A percentile compares a stretch with the other conserved stretches of the same genome.
These are phyloP conservation scores for Trichoderma gamsii DNA, from an alignment of 495 filamentous ascomycete genomes.

Conservation along the genomic window DNA sequence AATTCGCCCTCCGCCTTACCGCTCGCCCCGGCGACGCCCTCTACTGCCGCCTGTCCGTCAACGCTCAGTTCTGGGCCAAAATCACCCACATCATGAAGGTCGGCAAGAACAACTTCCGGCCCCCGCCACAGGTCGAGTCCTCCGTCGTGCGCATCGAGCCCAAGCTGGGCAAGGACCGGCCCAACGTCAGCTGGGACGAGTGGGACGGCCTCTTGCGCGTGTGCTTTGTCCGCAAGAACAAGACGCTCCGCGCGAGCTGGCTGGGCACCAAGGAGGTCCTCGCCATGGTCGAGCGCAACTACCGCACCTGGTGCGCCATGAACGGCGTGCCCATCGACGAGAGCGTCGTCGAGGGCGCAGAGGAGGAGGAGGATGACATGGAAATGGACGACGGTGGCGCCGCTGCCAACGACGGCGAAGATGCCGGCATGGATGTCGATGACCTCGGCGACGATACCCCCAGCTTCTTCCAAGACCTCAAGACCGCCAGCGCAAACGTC, in stretches of 20 bases:
- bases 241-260: conserved; percentile 68
- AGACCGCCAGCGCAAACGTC: conserved; percentile 37
- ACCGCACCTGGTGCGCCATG: conserved; percentile 80
- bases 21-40: conserved; percentile 75
- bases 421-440: conserved; percentile 50
- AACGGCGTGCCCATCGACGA: conserved; percentile 76
- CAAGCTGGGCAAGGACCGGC: conserved; percentile 64
- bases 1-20: conserved; percentile 35
- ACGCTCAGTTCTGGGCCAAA: conserved; percentile 91
- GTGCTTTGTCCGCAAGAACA: conserved; percentile 60
- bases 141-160: conserved; percentile 72
- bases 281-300: conserved; percentile 69
- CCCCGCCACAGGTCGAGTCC: conserved; percentile 83
- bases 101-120: conserved; percentile 89
- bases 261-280: conserved; percentile 72
- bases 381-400: conserved; percentile 47
- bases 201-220: conserved; percentile 88
- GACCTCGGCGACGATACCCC: conserved; percentile 56
- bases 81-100: conserved; percentile 76
- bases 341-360: conserved; percentile 39
- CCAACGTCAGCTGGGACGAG: conserved; percentile 84
- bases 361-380: conserved; percentile 45
- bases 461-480: conserved; percentile 70
- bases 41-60: conserved; percentile 80
- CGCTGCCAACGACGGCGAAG: conserved; percentile 46